phyloP scores from a whole-genome alignment of 2,329 filamentous ascomycete genomes.

The Fusarium sp. region DNA sequence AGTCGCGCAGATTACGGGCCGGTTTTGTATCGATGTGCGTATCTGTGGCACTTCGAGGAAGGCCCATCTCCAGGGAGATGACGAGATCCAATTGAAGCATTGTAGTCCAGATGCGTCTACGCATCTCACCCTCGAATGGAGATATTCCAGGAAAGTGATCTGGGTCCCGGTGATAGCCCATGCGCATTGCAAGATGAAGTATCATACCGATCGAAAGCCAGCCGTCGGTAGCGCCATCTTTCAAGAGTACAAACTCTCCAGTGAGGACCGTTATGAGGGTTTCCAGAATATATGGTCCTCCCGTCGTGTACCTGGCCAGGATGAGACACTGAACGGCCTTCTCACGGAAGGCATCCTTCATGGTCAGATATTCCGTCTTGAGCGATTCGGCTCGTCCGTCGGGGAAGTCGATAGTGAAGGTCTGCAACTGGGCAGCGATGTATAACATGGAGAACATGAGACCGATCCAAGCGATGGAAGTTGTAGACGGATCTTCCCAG shows the following conservation, averaged over 20 bases:
- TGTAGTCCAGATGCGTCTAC: slow-evolving; percentile 62
- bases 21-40: slow-evolving; percentile 17
- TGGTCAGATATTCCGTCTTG: slow-evolving; percentile 19
- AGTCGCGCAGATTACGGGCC: slow-evolving; percentile 19
- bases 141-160: slow-evolving; percentile 22
- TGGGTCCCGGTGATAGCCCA: slow-evolving; percentile 34
- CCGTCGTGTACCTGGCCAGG: slow-evolving; percentile 19
- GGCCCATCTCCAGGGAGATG: slow-evolving; percentile 72
- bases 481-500: slow-evolving; percentile 19
- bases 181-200: slow-evolving; percentile 28
- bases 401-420: slow-evolving; percentile 5
- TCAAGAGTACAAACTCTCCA: slow-evolving; percentile 18
- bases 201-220: slow-evolving; percentile 28
- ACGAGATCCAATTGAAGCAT: slow-evolving; percentile 68
- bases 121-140: slow-evolving; percentile 63
- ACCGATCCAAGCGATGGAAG: slow-evolving; percentile 24
- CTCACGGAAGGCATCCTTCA: slow-evolving; percentile 27
- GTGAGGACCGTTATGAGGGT: slow-evolving; percentile 25
- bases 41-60: slow-evolving; percentile 46
- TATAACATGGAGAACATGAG: slow-evolving; percentile 32
- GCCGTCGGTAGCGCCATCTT: slow-evolving; percentile 6
- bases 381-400: slow-evolving; percentile 15
- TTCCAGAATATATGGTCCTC: slow-evolving; percentile 26
- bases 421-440: slow-evolving; percentile 26
- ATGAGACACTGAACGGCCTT: slow-evolving; percentile 27